Conservation (phyloP, 164 flowering plant genomes). For the Magnolia changhungtana region DNA sequence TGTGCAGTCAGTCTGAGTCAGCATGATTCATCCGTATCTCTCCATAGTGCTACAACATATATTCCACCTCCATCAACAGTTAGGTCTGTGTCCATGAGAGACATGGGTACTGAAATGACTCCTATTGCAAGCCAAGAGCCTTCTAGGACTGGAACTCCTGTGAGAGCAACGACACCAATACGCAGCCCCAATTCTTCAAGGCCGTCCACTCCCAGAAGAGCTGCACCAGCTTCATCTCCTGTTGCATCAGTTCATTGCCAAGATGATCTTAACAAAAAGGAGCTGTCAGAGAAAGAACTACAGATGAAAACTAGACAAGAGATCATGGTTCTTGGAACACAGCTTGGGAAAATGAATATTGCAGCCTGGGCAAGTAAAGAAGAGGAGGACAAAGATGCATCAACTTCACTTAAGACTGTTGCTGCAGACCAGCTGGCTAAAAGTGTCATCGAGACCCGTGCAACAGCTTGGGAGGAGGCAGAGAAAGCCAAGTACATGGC, state of each 20-base stretch:
- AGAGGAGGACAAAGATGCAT: conserved; percentile 62
- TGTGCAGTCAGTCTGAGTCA: conserved; percentile 65
- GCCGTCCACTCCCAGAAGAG: conserved; percentile 71
- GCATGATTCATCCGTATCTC: conserved; percentile 56
- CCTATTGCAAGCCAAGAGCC: conserved; percentile 94
- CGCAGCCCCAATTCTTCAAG: conserved; percentile 68
- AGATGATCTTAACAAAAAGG: conserved; percentile 27
- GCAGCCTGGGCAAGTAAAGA: conserved; percentile 93
- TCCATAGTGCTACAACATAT: conserved; percentile 58
- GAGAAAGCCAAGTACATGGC: conserved; percentile 83
- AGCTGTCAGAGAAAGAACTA: conserved; percentile 66
- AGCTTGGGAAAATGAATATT: conserved; percentile 81
- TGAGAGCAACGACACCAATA: conserved; percentile 67
- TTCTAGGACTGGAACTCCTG: conserved; percentile 87
- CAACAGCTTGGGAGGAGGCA: conserved; percentile 91
- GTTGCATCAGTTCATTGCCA: conserved; percentile 17
- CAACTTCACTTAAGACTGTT: conserved; percentile 42
- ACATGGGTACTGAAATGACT: conserved; percentile 98
- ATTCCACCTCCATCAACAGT: conserved; percentile 76
- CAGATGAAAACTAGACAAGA: conserved; percentile 83
- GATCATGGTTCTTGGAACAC: conserved; percentile 72
- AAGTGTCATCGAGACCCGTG: conserved; percentile 64
- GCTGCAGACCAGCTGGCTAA: conserved; percentile 32
- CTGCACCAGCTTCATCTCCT: conserved; percentile 37
- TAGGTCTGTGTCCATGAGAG: conserved; percentile 93